phyloP scores from a whole-genome alignment of 352 stramenopile genomes.

The Globisporangium iwayamae region DNA sequence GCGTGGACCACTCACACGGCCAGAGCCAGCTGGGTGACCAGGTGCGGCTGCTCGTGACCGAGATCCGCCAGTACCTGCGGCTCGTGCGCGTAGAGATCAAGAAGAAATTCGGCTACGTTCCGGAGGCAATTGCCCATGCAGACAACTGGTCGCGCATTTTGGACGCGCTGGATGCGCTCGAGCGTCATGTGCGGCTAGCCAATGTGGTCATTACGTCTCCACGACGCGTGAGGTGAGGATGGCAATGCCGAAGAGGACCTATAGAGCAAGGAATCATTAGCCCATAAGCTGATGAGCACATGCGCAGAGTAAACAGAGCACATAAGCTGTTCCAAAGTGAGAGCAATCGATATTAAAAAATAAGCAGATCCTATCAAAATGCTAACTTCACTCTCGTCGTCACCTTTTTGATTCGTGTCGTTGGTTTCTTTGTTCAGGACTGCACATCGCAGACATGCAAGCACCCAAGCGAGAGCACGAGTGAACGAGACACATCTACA shows the following conservation, averaged over 20 bases:
- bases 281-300: neutral
- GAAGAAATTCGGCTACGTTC: slow-evolving; percentile 77
- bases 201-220: slow-evolving; percentile 5
- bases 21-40: slow-evolving; percentile 37
- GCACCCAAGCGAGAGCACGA: neutral
- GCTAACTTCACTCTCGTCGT: slow-evolving; percentile 7
- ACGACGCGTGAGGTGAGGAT: neutral
- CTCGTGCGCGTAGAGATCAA: slow-evolving; percentile 71
- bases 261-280: neutral
- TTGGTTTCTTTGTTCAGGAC: neutral
- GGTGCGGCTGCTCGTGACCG: slow-evolving; percentile 47
- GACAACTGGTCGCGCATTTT: slow-evolving; percentile 59
- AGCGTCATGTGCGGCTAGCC: slow-evolving; percentile 13
- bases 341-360: slow-evolving; percentile 14
- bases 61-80: slow-evolving; percentile 68
- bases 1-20: slow-evolving; percentile 22
- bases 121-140: slow-evolving; percentile 64
- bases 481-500: slow-evolving; percentile 28
- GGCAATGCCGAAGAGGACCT: neutral
- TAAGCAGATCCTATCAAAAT: slow-evolving; percentile 15
- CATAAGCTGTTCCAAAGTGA: neutral
- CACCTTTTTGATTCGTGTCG: neutral
- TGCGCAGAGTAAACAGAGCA: too few species aligned
- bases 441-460: slow-evolving; percentile 1
- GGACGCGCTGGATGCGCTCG: slow-evolving; percentile 51